A percentile compares a stretch with the other conserved stretches of the same genome.
phyloP scores from a whole-genome alignment of 2,329 filamentous ascomycete species.

The Fusarium liriodendri region DNA sequence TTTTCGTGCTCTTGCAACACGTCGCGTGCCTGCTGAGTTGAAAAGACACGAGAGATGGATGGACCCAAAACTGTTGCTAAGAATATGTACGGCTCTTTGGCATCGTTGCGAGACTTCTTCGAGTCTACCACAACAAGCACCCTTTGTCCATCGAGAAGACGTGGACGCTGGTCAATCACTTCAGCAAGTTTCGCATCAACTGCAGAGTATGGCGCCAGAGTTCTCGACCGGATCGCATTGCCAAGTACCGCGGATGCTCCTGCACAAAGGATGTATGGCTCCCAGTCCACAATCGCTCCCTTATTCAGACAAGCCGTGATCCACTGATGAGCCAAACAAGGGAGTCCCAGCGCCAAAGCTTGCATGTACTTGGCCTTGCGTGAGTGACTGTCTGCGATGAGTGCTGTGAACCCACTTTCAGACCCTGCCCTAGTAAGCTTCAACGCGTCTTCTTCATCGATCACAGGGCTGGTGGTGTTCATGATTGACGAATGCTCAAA shows the following conservation, averaged over 20 bases:
- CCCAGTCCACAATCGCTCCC: constrained; percentile 75
- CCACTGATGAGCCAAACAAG: constrained; percentile 88
- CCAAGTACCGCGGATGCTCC: constrained; percentile 83
- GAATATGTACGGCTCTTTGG: constrained; percentile 81
- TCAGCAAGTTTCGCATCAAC: constrained; percentile 64
- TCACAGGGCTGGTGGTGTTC: constrained; percentile 46
- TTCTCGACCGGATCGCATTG: constrained; percentile 81
- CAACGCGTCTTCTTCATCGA: constrained; percentile 53
- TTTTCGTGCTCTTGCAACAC: constrained; percentile 64
- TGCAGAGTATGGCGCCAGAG: constrained; percentile 71
- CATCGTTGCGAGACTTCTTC: constrained; percentile 69
- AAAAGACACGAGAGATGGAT: constrained; percentile 73
- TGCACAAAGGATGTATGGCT: constrained; percentile 84
- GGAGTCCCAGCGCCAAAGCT: constrained; percentile 88
- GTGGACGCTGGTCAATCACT: constrained; percentile 69
- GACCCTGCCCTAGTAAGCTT: constrained; percentile 64
- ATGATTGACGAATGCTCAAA: constrained; percentile 66
- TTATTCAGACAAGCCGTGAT: constrained; percentile 76
- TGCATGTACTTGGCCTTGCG: constrained; percentile 94
- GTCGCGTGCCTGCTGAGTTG: constrained; percentile 72
- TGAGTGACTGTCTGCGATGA: constrained; percentile 88
- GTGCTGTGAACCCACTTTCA: constrained; percentile 79
- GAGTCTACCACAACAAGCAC: constrained; percentile 76
- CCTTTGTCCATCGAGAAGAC: constrained; percentile 71
- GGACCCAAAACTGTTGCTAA: constrained; percentile 84